Conservation (phyloP, 1,139 yeast species). For the Pichia sp. region DNA sequence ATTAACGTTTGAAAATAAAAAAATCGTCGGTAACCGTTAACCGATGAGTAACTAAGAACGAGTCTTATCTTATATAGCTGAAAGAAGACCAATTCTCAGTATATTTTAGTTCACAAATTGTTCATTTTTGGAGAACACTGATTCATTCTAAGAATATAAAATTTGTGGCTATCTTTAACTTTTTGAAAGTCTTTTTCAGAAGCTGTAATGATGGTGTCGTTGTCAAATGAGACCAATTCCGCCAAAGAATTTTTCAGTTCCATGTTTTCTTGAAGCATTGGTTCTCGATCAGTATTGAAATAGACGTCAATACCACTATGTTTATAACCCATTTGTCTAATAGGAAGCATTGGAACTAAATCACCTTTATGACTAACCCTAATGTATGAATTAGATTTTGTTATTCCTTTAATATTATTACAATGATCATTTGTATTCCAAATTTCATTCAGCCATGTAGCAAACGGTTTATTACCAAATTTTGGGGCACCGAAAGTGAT, state of each 20-base stretch:
- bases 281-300: slow-evolving; percentile 10
- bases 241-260: not conserved
- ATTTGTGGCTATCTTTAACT: slow-evolving; percentile 1
- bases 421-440: slow-evolving; percentile 34
- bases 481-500: slow-evolving; percentile 58
- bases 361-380: slow-evolving; percentile 55
- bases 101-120: too few species aligned
- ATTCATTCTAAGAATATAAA: slow-evolving; percentile 2
- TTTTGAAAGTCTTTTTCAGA: not conserved
- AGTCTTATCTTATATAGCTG: too few species aligned
- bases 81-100: too few species aligned
- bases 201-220: too few species aligned
- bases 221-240: too few species aligned
- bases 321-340: slow-evolving; percentile 18
- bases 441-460: slow-evolving; percentile 44
- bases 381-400: slow-evolving; percentile 31
- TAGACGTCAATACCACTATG: slow-evolving; percentile 24
- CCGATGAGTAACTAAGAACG: too few species aligned
- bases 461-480: slow-evolving; percentile 49
- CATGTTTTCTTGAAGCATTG: slow-evolving; percentile 5
- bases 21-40: too few species aligned
- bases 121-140: not conserved
- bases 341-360: slow-evolving; percentile 54
- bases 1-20: too few species aligned
- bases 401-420: not conserved